Evolutionary conservation across 2,329 filamentous ascomycete species (phyloP), one percentile per base, ranked within the genome.

Genomic region (Beauveria bassiana): DNA sequence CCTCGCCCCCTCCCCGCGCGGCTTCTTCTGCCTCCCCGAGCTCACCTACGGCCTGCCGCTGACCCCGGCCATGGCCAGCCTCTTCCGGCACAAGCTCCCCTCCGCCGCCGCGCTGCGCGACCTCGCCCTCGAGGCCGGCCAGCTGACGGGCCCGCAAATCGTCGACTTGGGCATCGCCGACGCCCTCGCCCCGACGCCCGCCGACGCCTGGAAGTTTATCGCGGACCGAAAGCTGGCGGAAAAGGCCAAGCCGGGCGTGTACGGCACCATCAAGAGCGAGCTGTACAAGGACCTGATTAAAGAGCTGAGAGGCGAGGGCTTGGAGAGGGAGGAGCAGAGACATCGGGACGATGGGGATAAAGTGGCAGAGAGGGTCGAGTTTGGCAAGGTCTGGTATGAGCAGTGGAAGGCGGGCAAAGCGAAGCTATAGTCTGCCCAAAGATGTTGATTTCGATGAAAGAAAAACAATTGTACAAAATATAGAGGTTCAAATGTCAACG

Each of bases 11-110:
- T 82, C 87, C 0, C 70, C 79, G 1, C 79, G 82, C 22, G 91
- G 90, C n/a, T 93, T 85, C 74, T 73, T 90, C 45, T 93, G 90
- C 74, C 77, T 95, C 66, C 93, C 93, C 73, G 90, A 95, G 76
- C 79, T 95, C 16, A 86, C 92, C 66, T 88, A 95, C 64, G 90
- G 90, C 57, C 87, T 87, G 1, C 84, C 87, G n/a, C 81, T 95
- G 42, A 83, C 86, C 66, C 81, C 89, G 3, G 80, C 89, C 63
- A 92, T 96, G 89, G 83, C 82, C 59, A 78, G 80, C 54, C 83
- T 95, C 65, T 93, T 95, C 77, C 81, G 89, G 16, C 77, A 86
- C 67, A 95, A 93, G 74, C 72, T 87, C 3, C 68, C 80, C 0
- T 72, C 79, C 9, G 72, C 79, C 1, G 79, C 81, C 0, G 79